Base-by-base conservation (phyloP, 345 rosid species). In the Schrenkiella parvula region DNA sequence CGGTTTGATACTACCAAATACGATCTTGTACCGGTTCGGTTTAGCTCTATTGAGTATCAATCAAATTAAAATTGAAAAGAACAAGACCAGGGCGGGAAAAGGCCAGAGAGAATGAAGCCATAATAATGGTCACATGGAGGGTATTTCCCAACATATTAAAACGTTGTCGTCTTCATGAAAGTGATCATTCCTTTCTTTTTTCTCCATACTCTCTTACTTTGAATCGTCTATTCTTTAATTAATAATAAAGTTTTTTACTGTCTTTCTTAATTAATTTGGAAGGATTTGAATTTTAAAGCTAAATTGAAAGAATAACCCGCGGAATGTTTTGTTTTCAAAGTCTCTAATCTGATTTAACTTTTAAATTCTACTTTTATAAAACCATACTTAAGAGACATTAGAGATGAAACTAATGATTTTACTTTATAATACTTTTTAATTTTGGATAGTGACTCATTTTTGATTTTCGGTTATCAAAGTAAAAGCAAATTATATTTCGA, bases 111-210 rank as follows among this genome's bases (percentile, higher is more conserved):
- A 66, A 66, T 47, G 68, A 67, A 48, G 42, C 38, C 65, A 65
- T 47, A n/a, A 25, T 26, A 55, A 46, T 54, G 63, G 38, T 73
- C 72, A 65, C 72, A 74, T 73, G 78, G 71, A 72, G 37, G 18
- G 37, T 62, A 51, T 46, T 19, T 64, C 41, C 50, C 51, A 58
- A 61, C 68, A 29, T 50, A 37, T 37, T 22, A 12, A 46, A 64
- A 62, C 59, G 71, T 73, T 71, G 31, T 59, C 59, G 57, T 65
- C 77, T 55, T 35, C 59, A 19, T 66, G 78, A 73, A 37, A 65
- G 42, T 55, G 78, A 65, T 48, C 22, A 43, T 63, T 72, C 70
- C 35, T 64, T 64, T 64, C 5, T 55, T 34, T 50, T 55, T 34
- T 50, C 41, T 56, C 58, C 48, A 53, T 44, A 22, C 32, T 39